phyloP scores from a whole-genome alignment of 352 stramenopile genomes.

The Phytophthora pinifolia region DNA sequence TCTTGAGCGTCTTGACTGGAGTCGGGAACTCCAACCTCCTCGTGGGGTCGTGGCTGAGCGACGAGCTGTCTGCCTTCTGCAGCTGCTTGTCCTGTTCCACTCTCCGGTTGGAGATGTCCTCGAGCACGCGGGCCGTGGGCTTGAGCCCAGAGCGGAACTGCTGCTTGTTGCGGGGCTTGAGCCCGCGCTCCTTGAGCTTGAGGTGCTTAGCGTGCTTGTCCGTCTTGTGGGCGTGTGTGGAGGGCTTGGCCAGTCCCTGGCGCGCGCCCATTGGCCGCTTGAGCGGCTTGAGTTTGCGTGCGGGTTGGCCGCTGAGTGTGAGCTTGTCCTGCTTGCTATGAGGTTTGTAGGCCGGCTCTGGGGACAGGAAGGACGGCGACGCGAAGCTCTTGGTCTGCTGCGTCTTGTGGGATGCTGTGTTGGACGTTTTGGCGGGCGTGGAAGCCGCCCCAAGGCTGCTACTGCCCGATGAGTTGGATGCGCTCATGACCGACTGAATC shows the following conservation, averaged over 20 bases:
- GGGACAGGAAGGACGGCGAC: constrained; percentile 48
- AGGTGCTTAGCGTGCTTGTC: constrained; percentile 29
- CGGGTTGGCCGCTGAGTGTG: constrained; percentile 38
- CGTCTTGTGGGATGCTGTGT: neutral
- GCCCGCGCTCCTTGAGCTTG: constrained; percentile 21
- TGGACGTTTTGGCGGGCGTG: constrained; percentile 14
- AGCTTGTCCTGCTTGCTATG: constrained; percentile 34
- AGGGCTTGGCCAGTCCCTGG: constrained; percentile 11
- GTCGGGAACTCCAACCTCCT: constrained; percentile 55
- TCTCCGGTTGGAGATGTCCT: constrained; percentile 45
- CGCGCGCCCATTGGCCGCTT: constrained; percentile 36
- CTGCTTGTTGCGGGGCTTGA: constrained; percentile 17
- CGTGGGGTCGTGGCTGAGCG: constrained; percentile 25
- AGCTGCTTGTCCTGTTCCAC: constrained; percentile 9
- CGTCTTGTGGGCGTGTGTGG: constrained; percentile 7
- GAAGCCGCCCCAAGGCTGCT: constrained; percentile 4
- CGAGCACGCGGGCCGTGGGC: constrained; percentile 21
- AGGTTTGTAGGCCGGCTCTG: constrained; percentile 21
- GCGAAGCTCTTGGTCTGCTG: constrained; percentile 10
- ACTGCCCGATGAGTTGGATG: constrained; percentile 6
- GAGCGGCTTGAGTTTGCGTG: constrained; percentile 39
- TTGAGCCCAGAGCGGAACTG: constrained; percentile 9
- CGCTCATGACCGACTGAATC: constrained; percentile 12
- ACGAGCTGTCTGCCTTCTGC: constrained; percentile 1
- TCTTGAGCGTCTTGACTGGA: constrained; percentile 28